These are phyloP conservation scores for Phytophthora sp. DNA, from an alignment of 352 stramenopile genomes.

Conservation along the genomic window DNA sequence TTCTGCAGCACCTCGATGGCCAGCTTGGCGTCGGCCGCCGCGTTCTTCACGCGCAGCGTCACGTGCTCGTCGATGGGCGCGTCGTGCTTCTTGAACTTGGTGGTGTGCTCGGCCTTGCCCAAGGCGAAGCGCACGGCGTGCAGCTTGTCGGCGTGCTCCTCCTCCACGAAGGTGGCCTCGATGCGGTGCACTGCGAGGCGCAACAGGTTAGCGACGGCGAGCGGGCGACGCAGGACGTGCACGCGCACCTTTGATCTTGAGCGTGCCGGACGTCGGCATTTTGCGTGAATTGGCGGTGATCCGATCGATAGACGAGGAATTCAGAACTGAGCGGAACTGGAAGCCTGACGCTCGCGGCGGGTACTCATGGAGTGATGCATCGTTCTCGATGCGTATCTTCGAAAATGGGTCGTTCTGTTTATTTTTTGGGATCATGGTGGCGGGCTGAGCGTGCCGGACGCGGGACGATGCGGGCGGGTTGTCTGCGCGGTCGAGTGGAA, in stretches of 20 bases:
- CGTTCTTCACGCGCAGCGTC: constrained; percentile 37
- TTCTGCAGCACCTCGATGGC: constrained; percentile 48
- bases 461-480: too few relatives aligned
- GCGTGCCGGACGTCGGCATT: constrained; percentile 35
- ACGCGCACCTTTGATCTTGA: constrained; percentile 20
- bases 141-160: constrained; percentile 16
- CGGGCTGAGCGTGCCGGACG: too few relatives aligned
- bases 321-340: constrained; percentile 29
- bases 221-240: neutral
- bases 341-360: neutral
- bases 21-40: constrained; percentile 34
- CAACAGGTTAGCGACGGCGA: too few relatives aligned
- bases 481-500: too few relatives aligned
- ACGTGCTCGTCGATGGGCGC: constrained; percentile 36
- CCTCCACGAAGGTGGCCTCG: constrained; percentile 28
- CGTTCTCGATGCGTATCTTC: too few relatives aligned
- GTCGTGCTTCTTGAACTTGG: constrained; percentile 25
- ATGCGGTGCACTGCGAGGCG: constrained; percentile 19
- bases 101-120: constrained; percentile 17
- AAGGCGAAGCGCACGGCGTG: constrained; percentile 24
- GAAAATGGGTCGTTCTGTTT: too few relatives aligned
- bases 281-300: neutral
- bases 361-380: too few relatives aligned
- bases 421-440: too few relatives aligned
- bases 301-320: constrained; percentile 15